Base-by-base conservation (phyloP, 352 stramenopile species). In the Lagenidium giganteum region DNA sequence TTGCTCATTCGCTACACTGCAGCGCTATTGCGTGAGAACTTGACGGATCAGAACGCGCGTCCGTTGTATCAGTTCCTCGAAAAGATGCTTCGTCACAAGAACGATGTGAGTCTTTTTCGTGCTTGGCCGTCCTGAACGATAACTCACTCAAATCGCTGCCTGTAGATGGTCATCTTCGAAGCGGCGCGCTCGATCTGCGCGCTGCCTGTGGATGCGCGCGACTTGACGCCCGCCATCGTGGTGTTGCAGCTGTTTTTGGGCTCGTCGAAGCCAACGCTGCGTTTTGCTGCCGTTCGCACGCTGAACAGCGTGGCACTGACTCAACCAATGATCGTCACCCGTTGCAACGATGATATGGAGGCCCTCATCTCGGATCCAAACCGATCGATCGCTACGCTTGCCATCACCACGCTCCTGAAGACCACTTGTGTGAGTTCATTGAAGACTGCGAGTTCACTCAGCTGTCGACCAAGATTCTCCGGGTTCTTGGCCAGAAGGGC, bases 351-450 rank as follows among this genome's bases (percentile, higher is more conserved):
- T 47, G 97, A 99, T 59, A 93, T 99, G 77, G 96, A 99, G 61
- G 70, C 81, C 9, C 76, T 99, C 25, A 98, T 99, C 54, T 78
- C 77, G 14, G 97, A 99, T 74, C 67, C 84, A 0, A 99, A 99
- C 69, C 83, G 96, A 42, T 98, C 83, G 18, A 99, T 99, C 64
- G 96, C 96, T 2, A 99, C 96, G 2, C 68, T 99, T 22, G 96
- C 97, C 5, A 99, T 99, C 57, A 99, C 96, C 20, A 99, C 96
- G 13, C 55, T 99, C 8, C 77, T 99, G 40, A 99, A 99, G 66
- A 99, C 96, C 95, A 99, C 61, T 61, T 99, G 42, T 99, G 97
- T 49, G 97, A 99, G 75, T 99, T 99, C 56, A 99, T 99, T 56
- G 97, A 99, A 60, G 96, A 99, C 78, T 96, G 83, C 42, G 85